A percentile compares a stretch with the other conserved stretches of the same genome.
Conservation (phyloP, 208 protist species). For the Angomonas deanei region DNA sequence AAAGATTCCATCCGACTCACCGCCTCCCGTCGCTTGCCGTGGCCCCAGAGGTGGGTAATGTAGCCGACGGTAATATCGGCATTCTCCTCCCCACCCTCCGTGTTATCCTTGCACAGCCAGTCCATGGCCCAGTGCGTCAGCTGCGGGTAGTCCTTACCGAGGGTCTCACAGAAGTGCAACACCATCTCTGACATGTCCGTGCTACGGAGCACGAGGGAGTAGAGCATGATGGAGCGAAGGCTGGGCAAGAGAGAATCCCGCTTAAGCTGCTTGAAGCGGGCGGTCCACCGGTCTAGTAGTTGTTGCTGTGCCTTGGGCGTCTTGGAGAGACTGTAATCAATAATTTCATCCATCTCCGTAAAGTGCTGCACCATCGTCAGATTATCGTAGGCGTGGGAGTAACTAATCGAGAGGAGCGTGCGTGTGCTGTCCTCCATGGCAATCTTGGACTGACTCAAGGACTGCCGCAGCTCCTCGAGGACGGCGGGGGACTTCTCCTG, state of each 20-base stretch:
- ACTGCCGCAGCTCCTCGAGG: constrained; percentile 38
- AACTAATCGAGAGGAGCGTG: constrained; percentile 83
- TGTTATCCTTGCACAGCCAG: constrained; percentile 53
- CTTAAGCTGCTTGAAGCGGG: constrained; percentile 81
- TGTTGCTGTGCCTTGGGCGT: constrained; percentile 52
- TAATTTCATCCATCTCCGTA: constrained; percentile 98
- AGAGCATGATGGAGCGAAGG: constrained; percentile 94
- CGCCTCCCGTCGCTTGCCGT: constrained; percentile 69
- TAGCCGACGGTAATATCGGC: constrained; percentile 54
- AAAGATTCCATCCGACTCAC: constrained; percentile 73
- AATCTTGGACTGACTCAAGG: constrained; percentile 62
- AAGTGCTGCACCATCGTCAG: constrained; percentile 97
- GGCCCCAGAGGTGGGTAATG: constrained; percentile 79
- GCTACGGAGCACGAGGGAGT: constrained; percentile 92
- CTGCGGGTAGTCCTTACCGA: constrained; percentile 67
- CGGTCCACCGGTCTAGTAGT: constrained; percentile 72
- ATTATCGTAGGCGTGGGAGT: constrained; percentile 92
- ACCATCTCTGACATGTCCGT: constrained; percentile 94
- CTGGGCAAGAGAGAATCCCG: constrained; percentile 91
- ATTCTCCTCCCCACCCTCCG: not conserved
- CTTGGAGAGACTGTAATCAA: constrained; percentile 72
- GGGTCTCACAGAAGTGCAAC: constrained; percentile 93
- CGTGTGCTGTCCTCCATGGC: constrained; percentile 80
- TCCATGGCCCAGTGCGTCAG: constrained; percentile 85
- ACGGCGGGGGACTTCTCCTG: constrained; percentile 10